These are phyloP conservation scores for Fomitopsis serialis DNA, from an alignment of 768 basidiomycete genomes.

Conservation along the genomic window DNA sequence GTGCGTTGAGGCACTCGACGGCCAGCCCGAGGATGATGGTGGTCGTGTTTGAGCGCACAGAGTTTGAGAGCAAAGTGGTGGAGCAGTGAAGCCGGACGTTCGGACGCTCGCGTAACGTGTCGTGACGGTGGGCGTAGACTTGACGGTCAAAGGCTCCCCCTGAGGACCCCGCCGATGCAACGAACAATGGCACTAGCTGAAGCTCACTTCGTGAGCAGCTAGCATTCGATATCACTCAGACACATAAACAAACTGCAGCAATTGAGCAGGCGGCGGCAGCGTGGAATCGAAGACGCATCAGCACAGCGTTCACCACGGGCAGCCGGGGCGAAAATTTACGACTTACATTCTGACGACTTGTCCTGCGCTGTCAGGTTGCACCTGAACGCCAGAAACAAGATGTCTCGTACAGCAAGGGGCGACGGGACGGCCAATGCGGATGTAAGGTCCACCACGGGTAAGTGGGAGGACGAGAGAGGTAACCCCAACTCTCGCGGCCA, in stretches of 20 bases:
- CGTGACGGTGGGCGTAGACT: conserved; percentile 17
- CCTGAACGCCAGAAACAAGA: background rate
- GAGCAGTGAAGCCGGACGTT: conserved; percentile 15
- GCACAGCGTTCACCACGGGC: conserved; percentile 2
- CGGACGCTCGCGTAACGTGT: conserved; percentile 24
- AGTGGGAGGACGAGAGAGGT: background rate
- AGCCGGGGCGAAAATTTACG: conserved; percentile 3
- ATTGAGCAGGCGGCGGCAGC: background rate
- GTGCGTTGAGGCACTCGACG: background rate
- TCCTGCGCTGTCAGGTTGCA: background rate
- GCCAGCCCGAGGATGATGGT: conserved; percentile 13
- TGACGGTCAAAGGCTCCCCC: conserved; percentile 22
- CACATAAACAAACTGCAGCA: background rate
- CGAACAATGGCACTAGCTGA: background rate
- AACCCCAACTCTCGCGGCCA: background rate
- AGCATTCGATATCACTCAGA: conserved; percentile 5
- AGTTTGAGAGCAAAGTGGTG: conserved; percentile 7
- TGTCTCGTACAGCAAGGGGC: background rate
- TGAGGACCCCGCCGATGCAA: background rate
- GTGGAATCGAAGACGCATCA: background rate
- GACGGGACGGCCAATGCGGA: too few relatives aligned
- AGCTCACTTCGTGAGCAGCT: conserved; percentile 4
- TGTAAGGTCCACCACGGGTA: background rate
- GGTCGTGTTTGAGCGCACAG: conserved; percentile 31
- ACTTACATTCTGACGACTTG: conserved; percentile 1